Conservation (phyloP, 129 eudicot genomes). For the Cynara cardunculus region DNA sequence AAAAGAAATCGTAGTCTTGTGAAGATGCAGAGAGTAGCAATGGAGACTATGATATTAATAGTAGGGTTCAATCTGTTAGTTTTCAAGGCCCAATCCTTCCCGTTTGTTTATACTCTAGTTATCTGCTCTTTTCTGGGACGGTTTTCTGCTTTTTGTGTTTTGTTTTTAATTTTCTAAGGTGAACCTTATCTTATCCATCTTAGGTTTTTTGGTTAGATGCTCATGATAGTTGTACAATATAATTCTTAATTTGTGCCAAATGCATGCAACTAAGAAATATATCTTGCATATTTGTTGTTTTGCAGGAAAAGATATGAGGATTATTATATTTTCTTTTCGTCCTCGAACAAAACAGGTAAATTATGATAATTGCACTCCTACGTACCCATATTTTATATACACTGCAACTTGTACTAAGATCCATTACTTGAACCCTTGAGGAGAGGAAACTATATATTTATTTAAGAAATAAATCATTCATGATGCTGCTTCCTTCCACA, state of each 20-base stretch:
- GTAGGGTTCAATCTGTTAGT: neutral
- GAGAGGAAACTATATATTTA: neutral
- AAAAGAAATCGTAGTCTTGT: no score
- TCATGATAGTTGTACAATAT: slow-evolving; percentile 2
- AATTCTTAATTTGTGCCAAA: slow-evolving; percentile 2
- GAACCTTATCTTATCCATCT: neutral
- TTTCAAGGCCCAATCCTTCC: neutral
- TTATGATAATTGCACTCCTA: slow-evolving; percentile 2
- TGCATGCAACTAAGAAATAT: slow-evolving; percentile 12
- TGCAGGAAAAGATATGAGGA: slow-evolving; percentile 98
- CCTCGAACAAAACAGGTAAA: slow-evolving; percentile 90
- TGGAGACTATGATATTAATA: no score
- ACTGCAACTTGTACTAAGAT: neutral
- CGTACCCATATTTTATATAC: neutral
- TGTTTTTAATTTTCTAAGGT: neutral
- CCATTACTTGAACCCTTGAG: neutral
- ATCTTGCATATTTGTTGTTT: slow-evolving; percentile 15
- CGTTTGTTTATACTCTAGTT: neutral
- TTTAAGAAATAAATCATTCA: neutral
- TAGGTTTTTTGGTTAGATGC: slow-evolving; percentile 1
- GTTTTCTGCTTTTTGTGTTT: neutral
- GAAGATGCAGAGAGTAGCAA: no score
- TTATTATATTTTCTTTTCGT: slow-evolving; percentile 83
- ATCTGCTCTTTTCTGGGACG: slow-evolving; percentile 1
- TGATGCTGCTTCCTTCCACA: slow-evolving; percentile 7